These are phyloP conservation scores for Citrus hindsii DNA, from an alignment of 345 rosid species.

Conservation along the genomic window DNA sequence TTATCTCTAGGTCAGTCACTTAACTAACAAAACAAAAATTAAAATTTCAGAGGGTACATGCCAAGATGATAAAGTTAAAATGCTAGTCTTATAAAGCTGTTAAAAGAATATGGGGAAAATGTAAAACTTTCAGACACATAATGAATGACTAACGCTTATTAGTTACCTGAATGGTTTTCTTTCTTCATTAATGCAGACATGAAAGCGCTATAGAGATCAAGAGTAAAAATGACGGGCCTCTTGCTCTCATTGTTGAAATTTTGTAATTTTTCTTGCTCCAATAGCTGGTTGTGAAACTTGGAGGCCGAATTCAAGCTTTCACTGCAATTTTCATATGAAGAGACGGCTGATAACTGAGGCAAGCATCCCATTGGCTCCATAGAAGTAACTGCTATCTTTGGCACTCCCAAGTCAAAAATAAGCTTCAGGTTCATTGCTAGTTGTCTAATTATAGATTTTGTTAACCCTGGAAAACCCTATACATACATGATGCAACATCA, in stretches of 20 bases:
- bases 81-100: too few species aligned
- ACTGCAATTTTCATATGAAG: constrained; percentile 22
- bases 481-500: background rate
- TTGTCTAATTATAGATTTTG: constrained; percentile 10
- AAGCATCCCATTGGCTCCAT: constrained; percentile 36
- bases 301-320: constrained; percentile 10
- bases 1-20: too few species aligned
- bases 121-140: too few species aligned
- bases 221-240: background rate
- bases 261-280: constrained; percentile 2
- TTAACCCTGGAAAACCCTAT: constrained; percentile 15
- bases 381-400: constrained; percentile 15
- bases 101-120: too few species aligned
- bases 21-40: too few species aligned
- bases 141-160: too few species aligned
- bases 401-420: constrained; percentile 22
- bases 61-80: too few species aligned
- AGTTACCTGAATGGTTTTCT: constrained; percentile 10
- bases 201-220: constrained; percentile 30
- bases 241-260: constrained; percentile 21
- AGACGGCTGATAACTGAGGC: constrained; percentile 8
- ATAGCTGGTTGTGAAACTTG: constrained; percentile 23
- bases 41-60: too few species aligned
- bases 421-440: constrained; percentile 16
- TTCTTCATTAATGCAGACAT: constrained; percentile 9